Evolutionary conservation across 208 protist genomes (phyloP), one percentile per base, ranked within the genome.

Genomic region (Tritrichomonas musculus): DNA sequence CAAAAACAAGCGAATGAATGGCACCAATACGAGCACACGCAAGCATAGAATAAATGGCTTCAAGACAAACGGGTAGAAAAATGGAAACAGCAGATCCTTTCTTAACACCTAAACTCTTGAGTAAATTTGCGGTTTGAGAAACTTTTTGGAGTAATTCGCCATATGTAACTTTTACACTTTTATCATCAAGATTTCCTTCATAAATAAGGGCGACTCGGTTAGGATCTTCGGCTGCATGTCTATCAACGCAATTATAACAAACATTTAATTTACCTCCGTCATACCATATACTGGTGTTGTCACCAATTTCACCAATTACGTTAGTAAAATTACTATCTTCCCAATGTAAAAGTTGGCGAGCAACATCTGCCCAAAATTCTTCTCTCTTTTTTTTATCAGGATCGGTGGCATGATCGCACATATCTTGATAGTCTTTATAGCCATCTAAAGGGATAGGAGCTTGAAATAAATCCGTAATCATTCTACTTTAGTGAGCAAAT

Each of bases 11-110:
- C 36, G 82, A 72, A 94, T 97, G 95, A 30, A 96, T 69, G 0
- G 96, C 96, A 65, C 98, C 98, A 73, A 99, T 98, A 60, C 98
- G 96, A n/a, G 98, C 98, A 93, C 97, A 99, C 27, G 98, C 98
- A 17, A 99, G 96, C 97, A 99, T 99, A 33, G 96, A 96, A 60
- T 94, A 64, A n/a, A 94, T 93, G 9, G 92, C 93, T 77, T 98
- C 97, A 22, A 97, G 96, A 47, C 36, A 92, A 96, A 98, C 98
- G 33, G 98, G 98, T 69, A 99, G 95, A 95, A 99, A 99, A 25
- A 99, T 96, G 14, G 96, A 95, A 2, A 99, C 98, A 27, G 53
- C 73, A 49, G 95, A 94, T 49, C 95, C 95, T 44, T 97, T 98
- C 22, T 94, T 92, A 14, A 99, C 95, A 57, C 97, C 97, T 44